Evolutionary conservation across 352 stramenopile species (phyloP), one percentile per base, ranked within the genome.

Genomic region (Halophytophthora batemanensis): DNA sequence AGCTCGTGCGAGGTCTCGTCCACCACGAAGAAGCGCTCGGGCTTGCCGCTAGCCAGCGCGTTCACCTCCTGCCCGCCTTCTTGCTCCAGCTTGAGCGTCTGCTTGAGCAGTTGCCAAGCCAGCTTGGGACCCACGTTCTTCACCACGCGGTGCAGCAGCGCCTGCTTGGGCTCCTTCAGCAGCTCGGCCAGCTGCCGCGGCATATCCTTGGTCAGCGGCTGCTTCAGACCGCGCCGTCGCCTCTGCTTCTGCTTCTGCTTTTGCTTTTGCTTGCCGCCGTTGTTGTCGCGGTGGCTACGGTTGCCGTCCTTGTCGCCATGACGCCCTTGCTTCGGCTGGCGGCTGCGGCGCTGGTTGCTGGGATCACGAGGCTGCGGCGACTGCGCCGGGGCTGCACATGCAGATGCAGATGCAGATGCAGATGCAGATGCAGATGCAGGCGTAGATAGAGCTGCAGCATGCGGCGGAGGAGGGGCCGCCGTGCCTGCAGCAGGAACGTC

Each of bases 121-220:
- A 73, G 43, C 17, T 87, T 82, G 5, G 79, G 61, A 0, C 81
- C 78, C n/a, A 82, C 64, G 40, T 78, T 57, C 44, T 80, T 78
- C 41, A 88, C 77, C 14, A 92, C 81, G 42, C 80, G 78, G 18
- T 89, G 81, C 53, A 92, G 61, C 42, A 89, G 56, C 57, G 66
- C 71, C 49, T 82, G 62, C 48, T 89, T 89, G 34, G 78, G 78
- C 62, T 89, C 78, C 18, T 77, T 69, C 56, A 89, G 59, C 46
- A 81, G 17, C 46, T 85, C 69, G 0, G 74, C 66, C 18, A 87
- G 43, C 18, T 70, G 41, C n/a, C 71, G 73, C 59, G 73, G 68
- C 77, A 86, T 83, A 42, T 80, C 68, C 28, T 69, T 59, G 3
- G 64, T 65, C 53, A 77, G 67, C 28, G 77, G 72, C 56, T 83